A percentile compares a stretch with the other conserved stretches of the same genome.
These are phyloP conservation scores for Chytridium lagenaria DNA, from an alignment of 371 early-diverging fungal species.

Conservation along the genomic window DNA sequence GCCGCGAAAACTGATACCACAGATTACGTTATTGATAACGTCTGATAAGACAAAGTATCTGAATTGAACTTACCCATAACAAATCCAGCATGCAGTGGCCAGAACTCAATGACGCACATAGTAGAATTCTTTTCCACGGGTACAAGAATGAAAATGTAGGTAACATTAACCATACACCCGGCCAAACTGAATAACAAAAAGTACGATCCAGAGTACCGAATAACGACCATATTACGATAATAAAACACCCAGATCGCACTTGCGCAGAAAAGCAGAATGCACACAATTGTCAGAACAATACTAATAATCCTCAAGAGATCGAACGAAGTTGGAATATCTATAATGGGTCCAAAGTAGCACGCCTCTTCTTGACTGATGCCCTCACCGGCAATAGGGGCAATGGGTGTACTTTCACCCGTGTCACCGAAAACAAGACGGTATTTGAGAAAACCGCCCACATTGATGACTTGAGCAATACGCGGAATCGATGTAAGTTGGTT, in stretches of 20 bases:
- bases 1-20: background rate
- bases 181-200: constrained; percentile 1
- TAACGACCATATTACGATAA: background rate
- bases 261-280: background rate
- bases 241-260: background rate
- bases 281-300: background rate
- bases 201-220: constrained; percentile 6
- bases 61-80: background rate
- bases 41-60: background rate
- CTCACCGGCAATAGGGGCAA: background rate
- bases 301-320: background rate
- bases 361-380: constrained; percentile 3
- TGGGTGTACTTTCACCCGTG: background rate
- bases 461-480: background rate
- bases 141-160: constrained; percentile 6
- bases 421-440: constrained; percentile 10
- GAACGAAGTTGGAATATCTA: background rate
- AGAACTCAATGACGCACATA: background rate
- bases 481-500: background rate
- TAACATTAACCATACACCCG: constrained; percentile 1
- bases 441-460: constrained; percentile 2
- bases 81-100: constrained; percentile 11
- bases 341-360: constrained; percentile 22
- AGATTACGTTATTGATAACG: no score
- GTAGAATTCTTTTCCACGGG: background rate